Evolutionary conservation across 345 rosid genomes (phyloP).

Genomic region (Eucalyptus regnans): DNA sequence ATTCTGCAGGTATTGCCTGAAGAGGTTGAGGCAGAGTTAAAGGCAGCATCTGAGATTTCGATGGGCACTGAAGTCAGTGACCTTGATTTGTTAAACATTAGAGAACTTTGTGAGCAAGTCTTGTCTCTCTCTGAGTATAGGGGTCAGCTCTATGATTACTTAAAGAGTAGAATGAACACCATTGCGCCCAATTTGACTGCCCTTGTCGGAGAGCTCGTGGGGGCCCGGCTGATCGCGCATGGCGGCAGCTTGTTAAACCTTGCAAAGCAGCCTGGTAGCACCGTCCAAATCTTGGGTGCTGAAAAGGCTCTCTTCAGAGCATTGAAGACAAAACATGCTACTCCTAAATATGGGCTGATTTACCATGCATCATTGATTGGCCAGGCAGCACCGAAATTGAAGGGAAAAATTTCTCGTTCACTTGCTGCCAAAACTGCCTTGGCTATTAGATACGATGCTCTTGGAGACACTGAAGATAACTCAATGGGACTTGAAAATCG

Average conservation of each 20-base stretch:
- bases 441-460: conserved; percentile 81
- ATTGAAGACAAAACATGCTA: conserved; percentile 82
- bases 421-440: conserved; percentile 78
- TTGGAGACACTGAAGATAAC: conserved; percentile 73
- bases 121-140: conserved; percentile 78
- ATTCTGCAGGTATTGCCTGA: conserved; percentile 46
- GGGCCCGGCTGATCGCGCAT: conserved; percentile 90
- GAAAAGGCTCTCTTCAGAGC: conserved; percentile 95
- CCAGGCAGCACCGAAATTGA: conserved; percentile 77
- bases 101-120: conserved; percentile 84
- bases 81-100: conserved; percentile 60
- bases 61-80: conserved; percentile 94
- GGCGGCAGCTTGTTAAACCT: conserved; percentile 93
- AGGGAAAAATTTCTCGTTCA: conserved; percentile 84
- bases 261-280: conserved; percentile 92
- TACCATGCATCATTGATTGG: conserved; percentile 91
- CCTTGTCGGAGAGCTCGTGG: conserved; percentile 93
- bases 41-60: conserved; percentile 81
- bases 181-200: conserved; percentile 93
- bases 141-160: conserved; percentile 78
- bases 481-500: conserved; percentile 79
- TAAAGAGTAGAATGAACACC: conserved; percentile 88
- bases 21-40: conserved; percentile 63
- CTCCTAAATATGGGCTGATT: conserved; percentile 83
- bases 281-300: conserved; percentile 89